Evolutionary conservation across 805 yeast genomes (phyloP), one percentile per base, ranked within the genome.

Genomic region (Groenewaldozyma tartarivorans): DNA sequence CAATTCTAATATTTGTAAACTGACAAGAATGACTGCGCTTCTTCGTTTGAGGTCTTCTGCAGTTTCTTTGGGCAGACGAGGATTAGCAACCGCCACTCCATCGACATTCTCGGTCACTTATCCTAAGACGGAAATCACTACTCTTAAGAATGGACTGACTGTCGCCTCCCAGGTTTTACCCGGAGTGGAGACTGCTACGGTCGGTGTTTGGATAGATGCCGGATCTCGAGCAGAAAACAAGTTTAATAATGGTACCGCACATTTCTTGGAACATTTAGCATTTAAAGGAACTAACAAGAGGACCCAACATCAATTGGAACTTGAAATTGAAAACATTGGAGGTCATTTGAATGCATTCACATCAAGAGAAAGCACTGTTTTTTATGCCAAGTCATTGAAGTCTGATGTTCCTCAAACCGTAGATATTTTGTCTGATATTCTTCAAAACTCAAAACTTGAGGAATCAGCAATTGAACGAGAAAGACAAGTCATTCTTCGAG

Each of bases 321-420:
- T 88, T 35, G 97, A 92, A 63, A 85, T 92, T 44, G 99, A 92
- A 63, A 82, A 92, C 66, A 75, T 88, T 54, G 99, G 99, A 3
- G 86, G 96, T 20, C 98, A 92, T 64, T 74, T 92, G 55, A 92
- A 94, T 60, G 98, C 98, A n/a, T 92, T 92, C 67, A 92, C 98
- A 2, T 86, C 96, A 17, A 76, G 99, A 56, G 99, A 92, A 58
- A 88, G 87, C 63, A 92, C 99, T 1, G 98, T 90, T 5, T 92
- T 88, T 62, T 92, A 87, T 62, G 95, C 97, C 37, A 87, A 86
- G 62, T 75, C 96, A 22, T 67, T 88, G 43, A 72, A 77, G 51
- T 71, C 71, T 26, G 95, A 94, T 56, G 79, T 94, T 35, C 83
- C 88, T 46, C 76, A 77, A 55, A 79, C 94, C 18, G 84, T 92